Evolutionary conservation across 495 filamentous ascomycete species (phyloP).

Genomic region (Annulohypoxylon maeteangense): DNA sequence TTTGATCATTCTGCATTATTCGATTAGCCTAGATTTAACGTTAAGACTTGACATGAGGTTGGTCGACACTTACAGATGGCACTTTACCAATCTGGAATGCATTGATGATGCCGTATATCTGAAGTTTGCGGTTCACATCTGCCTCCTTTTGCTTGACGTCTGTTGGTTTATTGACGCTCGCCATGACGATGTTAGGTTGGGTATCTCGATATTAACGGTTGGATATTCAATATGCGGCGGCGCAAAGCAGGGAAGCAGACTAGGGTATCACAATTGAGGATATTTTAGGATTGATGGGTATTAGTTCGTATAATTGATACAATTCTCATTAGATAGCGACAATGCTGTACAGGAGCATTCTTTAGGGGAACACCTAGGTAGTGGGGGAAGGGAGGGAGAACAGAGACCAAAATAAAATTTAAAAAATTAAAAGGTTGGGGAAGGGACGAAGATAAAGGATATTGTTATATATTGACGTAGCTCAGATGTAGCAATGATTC

Average conservation of each 20-base stretch:
- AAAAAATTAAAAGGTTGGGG: neutral
- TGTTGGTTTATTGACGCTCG: slow-evolving; percentile 72
- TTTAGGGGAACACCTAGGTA: neutral
- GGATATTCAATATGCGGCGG: neutral
- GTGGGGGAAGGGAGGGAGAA: neutral
- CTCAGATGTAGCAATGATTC: slow-evolving; percentile 34
- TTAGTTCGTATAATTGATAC: slow-evolving; percentile 1
- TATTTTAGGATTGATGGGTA: slow-evolving; percentile 25
- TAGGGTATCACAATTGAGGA: slow-evolving; percentile 30
- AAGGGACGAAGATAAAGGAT: slow-evolving; percentile 21
- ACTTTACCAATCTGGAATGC: slow-evolving; percentile 92
- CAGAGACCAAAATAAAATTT: too few species aligned
- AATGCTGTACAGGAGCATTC: neutral
- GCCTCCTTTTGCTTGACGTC: slow-evolving; percentile 68
- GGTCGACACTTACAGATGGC: slow-evolving; percentile 85
- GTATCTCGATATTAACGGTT: slow-evolving; percentile 28
- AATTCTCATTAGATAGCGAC: slow-evolving; percentile 16
- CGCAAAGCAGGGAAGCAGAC: slow-evolving; percentile 12
- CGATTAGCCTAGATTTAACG: slow-evolving; percentile 27
- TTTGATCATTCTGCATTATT: slow-evolving; percentile 81
- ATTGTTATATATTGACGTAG: slow-evolving; percentile 43
- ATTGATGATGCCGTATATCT: slow-evolving; percentile 90
- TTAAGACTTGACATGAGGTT: too few species aligned
- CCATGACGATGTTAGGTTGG: slow-evolving; percentile 33
- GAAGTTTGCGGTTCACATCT: slow-evolving; percentile 93